Percentiles rank a stretch among this genome's conserved stretches.
Evolutionary conservation across 2,329 filamentous ascomycete genomes (phyloP).

Genomic region (Penicillium fuscoglaucum): DNA sequence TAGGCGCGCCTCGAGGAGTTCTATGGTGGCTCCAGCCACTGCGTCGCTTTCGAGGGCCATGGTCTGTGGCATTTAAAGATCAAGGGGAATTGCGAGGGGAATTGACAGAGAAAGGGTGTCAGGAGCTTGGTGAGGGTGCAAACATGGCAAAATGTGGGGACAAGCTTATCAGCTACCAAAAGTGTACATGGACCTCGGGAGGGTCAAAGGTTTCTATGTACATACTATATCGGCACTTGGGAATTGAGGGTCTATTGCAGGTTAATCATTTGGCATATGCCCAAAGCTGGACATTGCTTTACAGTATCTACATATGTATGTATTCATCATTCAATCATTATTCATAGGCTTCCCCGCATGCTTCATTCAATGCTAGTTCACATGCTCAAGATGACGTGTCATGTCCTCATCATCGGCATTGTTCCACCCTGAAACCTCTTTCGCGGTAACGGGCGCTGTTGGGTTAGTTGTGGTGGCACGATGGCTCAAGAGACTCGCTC

Average conservation of each 20-base stretch:
- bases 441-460: conserved; percentile 9
- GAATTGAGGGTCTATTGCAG: not conserved
- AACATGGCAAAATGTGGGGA: conserved; percentile 27
- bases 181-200: not conserved
- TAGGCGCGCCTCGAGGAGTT: conserved; percentile 47
- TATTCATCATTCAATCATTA: conserved; percentile 20
- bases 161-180: conserved; percentile 9
- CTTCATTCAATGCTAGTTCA: conserved; percentile 3
- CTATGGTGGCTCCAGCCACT: conserved; percentile 43
- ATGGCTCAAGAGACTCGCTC: conserved; percentile 25
- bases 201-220: not conserved
- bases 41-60: conserved; percentile 39
- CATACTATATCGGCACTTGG: not conserved
- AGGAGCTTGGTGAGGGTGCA: conserved; percentile 20
- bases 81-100: not conserved
- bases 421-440: conserved; percentile 14
- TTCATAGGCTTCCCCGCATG: conserved; percentile 12
- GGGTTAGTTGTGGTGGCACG: conserved; percentile 10
- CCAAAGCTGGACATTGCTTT: not conserved
- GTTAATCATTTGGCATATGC: no score
- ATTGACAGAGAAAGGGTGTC: not conserved
- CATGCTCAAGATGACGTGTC: conserved; percentile 17
- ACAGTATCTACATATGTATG: conserved; percentile 1
- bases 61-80: conserved; percentile 3
- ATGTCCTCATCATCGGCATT: conserved; percentile 12